A percentile compares a stretch with the other conserved stretches of the same genome.
phyloP scores from a whole-genome alignment of 2,329 filamentous ascomycete species.

The Simplicillium sp. region DNA sequence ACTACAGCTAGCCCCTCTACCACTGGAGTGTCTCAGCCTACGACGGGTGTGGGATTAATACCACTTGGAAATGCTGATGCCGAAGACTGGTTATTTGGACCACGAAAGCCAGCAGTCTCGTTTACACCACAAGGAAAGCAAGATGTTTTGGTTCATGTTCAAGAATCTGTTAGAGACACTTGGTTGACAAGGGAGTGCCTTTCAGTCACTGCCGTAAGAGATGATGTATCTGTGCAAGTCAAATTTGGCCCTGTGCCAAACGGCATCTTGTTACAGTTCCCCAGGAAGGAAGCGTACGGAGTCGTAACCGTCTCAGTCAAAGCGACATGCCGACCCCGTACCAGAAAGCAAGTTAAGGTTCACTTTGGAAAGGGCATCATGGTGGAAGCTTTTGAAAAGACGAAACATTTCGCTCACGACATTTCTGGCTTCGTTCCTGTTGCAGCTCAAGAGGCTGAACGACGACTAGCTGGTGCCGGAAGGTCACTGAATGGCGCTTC shows the following conservation, averaged over 20 bases:
- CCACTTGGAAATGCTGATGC: conserved; percentile 17
- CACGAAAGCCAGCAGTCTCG: conserved; percentile 20
- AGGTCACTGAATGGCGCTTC: conserved; percentile 21
- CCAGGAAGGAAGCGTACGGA: conserved; percentile 45
- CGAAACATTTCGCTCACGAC: conserved; percentile 31
- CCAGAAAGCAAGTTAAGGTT: conserved; percentile 51
- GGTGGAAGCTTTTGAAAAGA: conserved; percentile 32
- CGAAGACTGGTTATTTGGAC: conserved; percentile 24
- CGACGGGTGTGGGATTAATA: conserved; percentile 15
- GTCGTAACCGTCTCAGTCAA: conserved; percentile 47
- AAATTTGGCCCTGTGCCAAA: conserved; percentile 37
- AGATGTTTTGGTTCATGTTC: conserved; percentile 45
- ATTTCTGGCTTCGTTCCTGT: conserved; percentile 29
- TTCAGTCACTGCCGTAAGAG: conserved; percentile 43
- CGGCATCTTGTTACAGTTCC: conserved; percentile 42
- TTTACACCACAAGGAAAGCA: conserved; percentile 27
- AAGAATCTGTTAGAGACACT: conserved; percentile 35
- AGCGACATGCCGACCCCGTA: conserved; percentile 48
- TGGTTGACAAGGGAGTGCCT: conserved; percentile 51
- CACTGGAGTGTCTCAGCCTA: conserved; percentile 4
- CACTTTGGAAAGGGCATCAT: conserved; percentile 45
- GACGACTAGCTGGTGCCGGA: conserved; percentile 23
- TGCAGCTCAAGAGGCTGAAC: conserved; percentile 27
- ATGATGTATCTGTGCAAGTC: conserved; percentile 34
- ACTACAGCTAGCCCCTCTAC: conserved; percentile 12